phyloP scores from a whole-genome alignment of 2,329 filamentous ascomycete species.

The Arthrobotrys iridis region DNA sequence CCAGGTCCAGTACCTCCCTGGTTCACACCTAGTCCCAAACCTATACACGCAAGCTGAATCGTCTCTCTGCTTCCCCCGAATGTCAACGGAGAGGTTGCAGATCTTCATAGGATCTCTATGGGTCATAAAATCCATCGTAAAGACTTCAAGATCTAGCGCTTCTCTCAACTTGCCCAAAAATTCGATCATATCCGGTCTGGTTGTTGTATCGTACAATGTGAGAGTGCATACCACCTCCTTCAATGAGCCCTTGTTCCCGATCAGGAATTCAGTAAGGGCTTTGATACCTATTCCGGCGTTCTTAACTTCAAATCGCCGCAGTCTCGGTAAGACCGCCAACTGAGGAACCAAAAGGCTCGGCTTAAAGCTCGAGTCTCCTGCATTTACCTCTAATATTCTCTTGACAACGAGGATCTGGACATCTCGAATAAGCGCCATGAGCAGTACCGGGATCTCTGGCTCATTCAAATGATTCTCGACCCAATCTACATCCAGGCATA shows the following conservation, averaged over 20 bases:
- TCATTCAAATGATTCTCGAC: neutral
- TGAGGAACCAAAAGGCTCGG: neutral
- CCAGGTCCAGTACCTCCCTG: neutral
- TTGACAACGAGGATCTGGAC: neutral
- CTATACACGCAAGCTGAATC: neutral
- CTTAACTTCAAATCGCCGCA: neutral
- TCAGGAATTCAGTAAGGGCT: neutral
- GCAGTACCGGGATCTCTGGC: neutral
- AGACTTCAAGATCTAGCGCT: neutral
- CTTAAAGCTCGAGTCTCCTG: neutral
- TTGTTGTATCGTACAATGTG: neutral
- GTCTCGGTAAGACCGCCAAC: neutral
- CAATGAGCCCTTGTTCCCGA: neutral
- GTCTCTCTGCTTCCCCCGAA: neutral
- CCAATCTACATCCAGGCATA: neutral
- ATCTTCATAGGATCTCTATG: neutral
- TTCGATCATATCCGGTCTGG: neutral
- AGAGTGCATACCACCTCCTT: neutral
- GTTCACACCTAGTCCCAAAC: neutral
- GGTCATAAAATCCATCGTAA: constrained; percentile 3
- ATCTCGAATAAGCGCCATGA: neutral
- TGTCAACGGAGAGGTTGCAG: constrained; percentile 2
- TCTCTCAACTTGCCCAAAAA: neutral
- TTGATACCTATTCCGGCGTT: neutral
- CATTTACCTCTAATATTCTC: neutral